These are phyloP conservation scores for Polyporus tsugae DNA, from an alignment of 1,284 basidiomycete genomes.

Conservation along the genomic window DNA sequence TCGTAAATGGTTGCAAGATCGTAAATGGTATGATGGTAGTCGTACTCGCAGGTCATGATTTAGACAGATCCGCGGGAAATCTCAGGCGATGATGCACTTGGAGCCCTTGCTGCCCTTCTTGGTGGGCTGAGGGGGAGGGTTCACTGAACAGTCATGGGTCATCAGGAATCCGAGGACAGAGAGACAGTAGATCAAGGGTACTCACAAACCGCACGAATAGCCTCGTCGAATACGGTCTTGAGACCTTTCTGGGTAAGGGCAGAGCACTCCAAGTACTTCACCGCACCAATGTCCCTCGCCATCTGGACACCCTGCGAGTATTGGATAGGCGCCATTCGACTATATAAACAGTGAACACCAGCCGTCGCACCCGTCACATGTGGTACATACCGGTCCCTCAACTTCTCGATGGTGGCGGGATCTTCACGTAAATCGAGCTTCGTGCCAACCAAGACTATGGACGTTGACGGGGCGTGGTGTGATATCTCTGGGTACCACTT, in stretches of 20 bases:
- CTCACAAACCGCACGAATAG: constrained; percentile 91
- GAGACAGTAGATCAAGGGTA: constrained; percentile 38
- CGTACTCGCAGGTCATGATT: constrained; percentile 36
- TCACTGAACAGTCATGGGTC: constrained; percentile 56
- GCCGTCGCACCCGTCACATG: neutral
- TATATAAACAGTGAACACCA: constrained; percentile 40
- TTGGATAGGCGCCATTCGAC: constrained; percentile 94
- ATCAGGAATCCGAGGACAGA: constrained; percentile 22
- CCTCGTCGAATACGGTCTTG: constrained; percentile 97
- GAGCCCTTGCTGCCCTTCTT: constrained; percentile 48
- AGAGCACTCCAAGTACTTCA: constrained; percentile 97
- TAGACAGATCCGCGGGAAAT: constrained; percentile 19
- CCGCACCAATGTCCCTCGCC: constrained; percentile 94
- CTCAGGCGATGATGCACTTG: constrained; percentile 78
- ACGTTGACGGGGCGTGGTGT: constrained; percentile 96
- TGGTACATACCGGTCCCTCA: constrained; percentile 81
- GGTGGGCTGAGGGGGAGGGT: constrained; percentile 73
- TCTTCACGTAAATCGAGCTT: constrained; percentile 99
- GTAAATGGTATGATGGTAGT: constrained; percentile 44
- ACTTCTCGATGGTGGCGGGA: constrained; percentile 88
- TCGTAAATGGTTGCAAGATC: constrained; percentile 46
- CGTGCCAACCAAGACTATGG: constrained; percentile 95
- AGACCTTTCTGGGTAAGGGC: constrained; percentile 98
- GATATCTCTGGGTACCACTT: constrained; percentile 98
- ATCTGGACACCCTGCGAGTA: constrained; percentile 92